These are phyloP conservation scores for Craspedostauros australis DNA, from an alignment of 108 stramenopile species.

Conservation along the genomic window DNA sequence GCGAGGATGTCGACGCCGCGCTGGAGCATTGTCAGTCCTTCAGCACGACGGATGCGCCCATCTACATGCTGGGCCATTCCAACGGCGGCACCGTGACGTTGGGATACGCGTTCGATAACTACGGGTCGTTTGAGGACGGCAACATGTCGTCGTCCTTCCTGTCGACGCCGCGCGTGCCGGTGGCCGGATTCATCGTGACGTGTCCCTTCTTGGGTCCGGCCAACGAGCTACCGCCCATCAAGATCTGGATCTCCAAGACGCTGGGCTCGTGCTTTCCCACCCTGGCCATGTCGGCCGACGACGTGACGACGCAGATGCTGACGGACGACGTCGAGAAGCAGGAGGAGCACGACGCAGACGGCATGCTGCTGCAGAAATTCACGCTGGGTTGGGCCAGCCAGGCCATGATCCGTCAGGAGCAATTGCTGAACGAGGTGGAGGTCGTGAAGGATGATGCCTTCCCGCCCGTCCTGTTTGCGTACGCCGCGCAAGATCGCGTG, in stretches of 20 bases:
- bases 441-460: not conserved
- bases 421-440: too few relatives aligned
- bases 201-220: slow-evolving; percentile 11
- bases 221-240: not conserved
- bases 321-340: slow-evolving; percentile 6
- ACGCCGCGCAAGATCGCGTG: slow-evolving; percentile 11
- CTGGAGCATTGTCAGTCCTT: not conserved
- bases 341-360: slow-evolving; percentile 16
- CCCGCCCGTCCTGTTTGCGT: slow-evolving; percentile 12
- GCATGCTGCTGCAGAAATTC: not conserved
- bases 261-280: slow-evolving; percentile 5
- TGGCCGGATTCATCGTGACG: slow-evolving; percentile 10
- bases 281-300: slow-evolving; percentile 7
- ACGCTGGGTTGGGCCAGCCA: slow-evolving; percentile 12
- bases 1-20: slow-evolving; percentile 12
- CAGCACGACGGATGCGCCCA: not conserved
- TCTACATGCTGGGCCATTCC: slow-evolving; percentile 17
- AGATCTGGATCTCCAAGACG: not conserved
- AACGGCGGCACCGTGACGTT: slow-evolving; percentile 12
- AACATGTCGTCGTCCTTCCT: too few relatives aligned
- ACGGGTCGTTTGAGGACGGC: not conserved
- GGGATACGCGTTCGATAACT: slow-evolving; percentile 1
- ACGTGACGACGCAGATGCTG: slow-evolving; percentile 3
- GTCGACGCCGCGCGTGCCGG: too few relatives aligned
- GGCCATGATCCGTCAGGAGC: slow-evolving; percentile 2